A percentile compares a stretch with the other conserved stretches of the same genome.
These are phyloP conservation scores for Candida xiaguanensis DNA, from an alignment of 805 yeast genomes.

Conservation along the genomic window DNA sequence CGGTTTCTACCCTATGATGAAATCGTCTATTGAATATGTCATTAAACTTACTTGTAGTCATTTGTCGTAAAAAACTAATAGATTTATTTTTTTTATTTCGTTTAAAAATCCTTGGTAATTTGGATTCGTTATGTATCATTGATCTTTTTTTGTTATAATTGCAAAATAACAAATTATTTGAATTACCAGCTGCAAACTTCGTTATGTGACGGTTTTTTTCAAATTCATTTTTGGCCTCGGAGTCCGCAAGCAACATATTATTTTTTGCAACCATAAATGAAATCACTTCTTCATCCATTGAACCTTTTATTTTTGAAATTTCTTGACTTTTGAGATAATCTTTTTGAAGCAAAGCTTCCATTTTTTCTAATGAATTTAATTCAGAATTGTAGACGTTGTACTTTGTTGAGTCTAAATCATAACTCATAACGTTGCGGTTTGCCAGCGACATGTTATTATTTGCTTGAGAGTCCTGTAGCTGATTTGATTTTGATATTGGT, in stretches of 20 bases:
- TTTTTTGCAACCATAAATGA: conserved; percentile 7
- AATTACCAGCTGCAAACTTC: not conserved
- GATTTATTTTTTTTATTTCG: not conserved
- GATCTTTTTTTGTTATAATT: not conserved
- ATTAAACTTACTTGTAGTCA: not conserved
- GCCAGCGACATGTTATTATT: too few relatives aligned
- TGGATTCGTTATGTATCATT: not conserved
- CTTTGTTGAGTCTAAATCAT: not conserved
- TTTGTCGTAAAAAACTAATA: not conserved
- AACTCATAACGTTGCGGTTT: too few relatives aligned
- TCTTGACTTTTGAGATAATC: not conserved
- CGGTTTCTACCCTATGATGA: not conserved
- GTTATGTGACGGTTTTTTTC: conserved; percentile 1
- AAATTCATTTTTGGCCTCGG: not conserved
- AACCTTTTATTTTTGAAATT: not conserved
- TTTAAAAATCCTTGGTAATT: not conserved
- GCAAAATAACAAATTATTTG: conserved; percentile 5
- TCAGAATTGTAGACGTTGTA: too few relatives aligned
- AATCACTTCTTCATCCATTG: conserved; percentile 3
- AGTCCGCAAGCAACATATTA: not conserved
- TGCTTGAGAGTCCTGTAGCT: too few relatives aligned
- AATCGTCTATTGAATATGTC: not conserved
- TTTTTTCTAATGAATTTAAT: too few relatives aligned
- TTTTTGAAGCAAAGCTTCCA: too few relatives aligned
- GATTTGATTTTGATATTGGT: too few relatives aligned